These are phyloP conservation scores for Chalciporus piperatoides DNA, from an alignment of 1,284 basidiomycete species.

Conservation along the genomic window DNA sequence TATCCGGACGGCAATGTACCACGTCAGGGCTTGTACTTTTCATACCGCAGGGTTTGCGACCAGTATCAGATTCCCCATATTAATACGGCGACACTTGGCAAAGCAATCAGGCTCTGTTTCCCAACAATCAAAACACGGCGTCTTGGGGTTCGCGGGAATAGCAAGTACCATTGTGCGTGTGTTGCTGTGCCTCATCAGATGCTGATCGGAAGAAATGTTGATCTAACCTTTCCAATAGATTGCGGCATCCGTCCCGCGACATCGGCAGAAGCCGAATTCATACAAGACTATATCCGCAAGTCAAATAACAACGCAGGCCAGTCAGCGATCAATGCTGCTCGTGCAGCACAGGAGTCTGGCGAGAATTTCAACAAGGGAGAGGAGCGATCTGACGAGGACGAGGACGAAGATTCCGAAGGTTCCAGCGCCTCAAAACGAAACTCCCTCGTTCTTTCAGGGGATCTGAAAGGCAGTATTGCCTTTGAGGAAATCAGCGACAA, in stretches of 20 bases:
- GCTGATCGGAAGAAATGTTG: slow-evolving; percentile 32
- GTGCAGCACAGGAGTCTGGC: slow-evolving; percentile 59
- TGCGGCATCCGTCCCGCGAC: slow-evolving; percentile 87
- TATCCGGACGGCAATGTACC: slow-evolving; percentile 88
- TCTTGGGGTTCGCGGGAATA: slow-evolving; percentile 86
- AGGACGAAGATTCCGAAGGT: slow-evolving; percentile 78
- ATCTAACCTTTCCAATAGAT: slow-evolving; percentile 51
- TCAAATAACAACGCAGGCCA: slow-evolving; percentile 80
- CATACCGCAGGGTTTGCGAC: slow-evolving; percentile 86
- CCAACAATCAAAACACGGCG: slow-evolving; percentile 92
- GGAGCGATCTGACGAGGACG: slow-evolving; percentile 74
- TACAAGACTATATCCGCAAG: slow-evolving; percentile 86
- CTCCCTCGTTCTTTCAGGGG: slow-evolving; percentile 61
- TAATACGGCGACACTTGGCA: slow-evolving; percentile 91
- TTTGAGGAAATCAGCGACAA: slow-evolving; percentile 69
- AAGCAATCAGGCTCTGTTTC: slow-evolving; percentile 89
- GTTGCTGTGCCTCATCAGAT: slow-evolving; percentile 27
- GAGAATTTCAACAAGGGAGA: slow-evolving; percentile 54
- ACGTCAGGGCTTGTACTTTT: slow-evolving; percentile 85
- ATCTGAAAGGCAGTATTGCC: slow-evolving; percentile 56
- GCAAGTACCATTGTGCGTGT: slow-evolving; percentile 84
- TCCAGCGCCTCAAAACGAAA: slow-evolving; percentile 68
- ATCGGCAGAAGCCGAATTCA: slow-evolving; percentile 82
- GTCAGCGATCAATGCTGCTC: slow-evolving; percentile 64
- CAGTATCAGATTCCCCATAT: slow-evolving; percentile 88